phyloP scores from a whole-genome alignment of 768 basidiomycete species.

The Hypsizygus marmoreus region DNA sequence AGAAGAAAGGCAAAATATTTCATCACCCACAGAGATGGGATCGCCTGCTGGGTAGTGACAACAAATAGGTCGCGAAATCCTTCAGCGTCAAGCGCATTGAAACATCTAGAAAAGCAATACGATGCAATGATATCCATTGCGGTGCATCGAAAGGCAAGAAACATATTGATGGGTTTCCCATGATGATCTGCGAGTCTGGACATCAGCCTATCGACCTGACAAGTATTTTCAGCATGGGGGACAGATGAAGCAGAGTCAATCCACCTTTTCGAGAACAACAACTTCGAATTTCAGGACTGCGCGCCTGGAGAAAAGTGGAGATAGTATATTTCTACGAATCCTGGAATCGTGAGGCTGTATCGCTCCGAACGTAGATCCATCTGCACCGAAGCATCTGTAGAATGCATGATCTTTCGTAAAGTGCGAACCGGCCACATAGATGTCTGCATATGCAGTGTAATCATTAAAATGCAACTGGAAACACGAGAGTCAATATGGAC shows the following conservation, averaged over 20 bases:
- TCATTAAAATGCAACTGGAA: conserved; percentile 43
- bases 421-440: conserved; percentile 35
- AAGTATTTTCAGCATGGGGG: neutral
- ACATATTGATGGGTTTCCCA: conserved; percentile 32
- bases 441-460: conserved; percentile 31
- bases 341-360: conserved; percentile 35
- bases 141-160: conserved; percentile 41
- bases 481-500: too few relatives aligned
- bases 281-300: conserved; percentile 37
- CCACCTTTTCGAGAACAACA: conserved; percentile 33
- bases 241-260: neutral
- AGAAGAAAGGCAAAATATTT: conserved; percentile 33
- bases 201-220: conserved; percentile 35
- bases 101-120: conserved; percentile 39
- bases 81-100: conserved; percentile 30
- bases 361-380: conserved; percentile 36
- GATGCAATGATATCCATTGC: conserved; percentile 45
- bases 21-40: conserved; percentile 31
- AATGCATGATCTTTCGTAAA: conserved; percentile 40
- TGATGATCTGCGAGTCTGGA: conserved; percentile 17
- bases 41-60: conserved; percentile 28
- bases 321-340: conserved; percentile 30
- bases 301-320: conserved; percentile 39
- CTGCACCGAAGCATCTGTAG: conserved; percentile 38
- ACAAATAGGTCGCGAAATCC: conserved; percentile 38